A percentile compares a stretch with the other conserved stretches of the same genome.
Conservation (phyloP, 768 basidiomycete genomes). For the Leccinum obscurum region DNA sequence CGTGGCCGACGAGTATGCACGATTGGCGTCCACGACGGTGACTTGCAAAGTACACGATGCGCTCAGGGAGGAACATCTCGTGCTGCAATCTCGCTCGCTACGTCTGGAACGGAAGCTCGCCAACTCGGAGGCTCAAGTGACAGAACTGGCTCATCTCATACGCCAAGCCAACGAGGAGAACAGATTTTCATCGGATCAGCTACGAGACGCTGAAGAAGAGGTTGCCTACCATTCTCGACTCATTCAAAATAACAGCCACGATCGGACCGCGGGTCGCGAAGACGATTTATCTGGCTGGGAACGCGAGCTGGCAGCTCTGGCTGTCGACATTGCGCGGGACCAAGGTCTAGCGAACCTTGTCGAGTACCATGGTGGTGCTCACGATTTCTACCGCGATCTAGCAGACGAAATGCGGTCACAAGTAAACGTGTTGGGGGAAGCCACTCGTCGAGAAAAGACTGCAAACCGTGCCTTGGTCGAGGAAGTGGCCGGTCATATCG, state of each 20-base stretch:
- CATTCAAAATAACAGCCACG: conserved; percentile 8
- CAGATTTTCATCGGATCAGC: conserved; percentile 35
- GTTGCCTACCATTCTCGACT: conserved; percentile 13
- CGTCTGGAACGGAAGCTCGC: conserved; percentile 69
- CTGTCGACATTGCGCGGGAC: conserved; percentile 20
- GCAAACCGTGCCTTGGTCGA: conserved; percentile 22
- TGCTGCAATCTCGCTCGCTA: conserved; percentile 42
- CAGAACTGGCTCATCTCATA: conserved; percentile 61
- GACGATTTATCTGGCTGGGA: conserved; percentile 14
- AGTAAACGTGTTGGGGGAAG: conserved; percentile 10
- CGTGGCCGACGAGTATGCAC: conserved; percentile 55
- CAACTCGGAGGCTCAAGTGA: conserved; percentile 66
- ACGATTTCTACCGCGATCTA: conserved; percentile 39
- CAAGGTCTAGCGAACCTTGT: conserved; percentile 12
- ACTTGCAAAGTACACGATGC: conserved; percentile 34
- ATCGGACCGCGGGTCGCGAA: background rate
- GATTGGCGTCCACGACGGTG: conserved; percentile 47
- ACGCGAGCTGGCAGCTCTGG: conserved; percentile 17
- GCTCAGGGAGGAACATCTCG: conserved; percentile 42
- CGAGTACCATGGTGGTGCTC: conserved; percentile 23
- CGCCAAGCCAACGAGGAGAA: conserved; percentile 59
- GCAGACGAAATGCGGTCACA: conserved; percentile 35
- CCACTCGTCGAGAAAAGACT: conserved; percentile 16
- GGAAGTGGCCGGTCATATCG: conserved; percentile 43
- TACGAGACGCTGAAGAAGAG: conserved; percentile 22